phyloP scores from a whole-genome alignment of 108 stramenopile species.

The Discostella pseudostelligera region DNA sequence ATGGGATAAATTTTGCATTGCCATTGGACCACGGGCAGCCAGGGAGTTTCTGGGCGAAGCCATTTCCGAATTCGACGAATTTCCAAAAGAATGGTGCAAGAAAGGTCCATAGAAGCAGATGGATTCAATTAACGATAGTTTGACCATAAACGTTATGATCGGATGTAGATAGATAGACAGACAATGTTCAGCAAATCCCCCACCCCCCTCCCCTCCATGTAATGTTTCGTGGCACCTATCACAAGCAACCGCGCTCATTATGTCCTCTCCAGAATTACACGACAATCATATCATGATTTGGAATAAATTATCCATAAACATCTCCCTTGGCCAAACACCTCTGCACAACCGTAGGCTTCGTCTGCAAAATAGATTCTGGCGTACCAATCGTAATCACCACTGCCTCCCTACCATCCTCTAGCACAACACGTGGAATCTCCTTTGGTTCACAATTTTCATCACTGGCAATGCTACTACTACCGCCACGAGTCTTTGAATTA shows the following conservation, averaged over 20 bases:
- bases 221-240: background rate
- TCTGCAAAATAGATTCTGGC: conserved; percentile 3
- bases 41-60: background rate
- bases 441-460: background rate
- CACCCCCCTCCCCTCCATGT: too few relatives aligned
- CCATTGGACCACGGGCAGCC: conserved; percentile 1
- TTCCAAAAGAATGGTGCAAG: background rate
- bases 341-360: conserved; percentile 27
- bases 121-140: too few relatives aligned
- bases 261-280: too few relatives aligned
- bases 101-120: background rate
- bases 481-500: background rate
- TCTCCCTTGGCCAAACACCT: conserved; percentile 35
- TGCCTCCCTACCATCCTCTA: conserved; percentile 35
- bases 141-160: too few relatives aligned
- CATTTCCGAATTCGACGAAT: background rate
- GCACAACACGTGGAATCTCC: conserved; percentile 1
- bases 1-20: conserved; percentile 38
- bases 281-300: background rate
- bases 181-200: too few relatives aligned
- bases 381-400: conserved; percentile 29
- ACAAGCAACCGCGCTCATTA: background rate
- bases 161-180: too few relatives aligned
- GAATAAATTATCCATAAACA: conserved; percentile 22
- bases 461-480: too few relatives aligned